Evolutionary conservation across 176 grass and related monocot genomes (phyloP), one percentile per base, ranked within the genome.

Genomic region (Oryza longistaminata): DNA sequence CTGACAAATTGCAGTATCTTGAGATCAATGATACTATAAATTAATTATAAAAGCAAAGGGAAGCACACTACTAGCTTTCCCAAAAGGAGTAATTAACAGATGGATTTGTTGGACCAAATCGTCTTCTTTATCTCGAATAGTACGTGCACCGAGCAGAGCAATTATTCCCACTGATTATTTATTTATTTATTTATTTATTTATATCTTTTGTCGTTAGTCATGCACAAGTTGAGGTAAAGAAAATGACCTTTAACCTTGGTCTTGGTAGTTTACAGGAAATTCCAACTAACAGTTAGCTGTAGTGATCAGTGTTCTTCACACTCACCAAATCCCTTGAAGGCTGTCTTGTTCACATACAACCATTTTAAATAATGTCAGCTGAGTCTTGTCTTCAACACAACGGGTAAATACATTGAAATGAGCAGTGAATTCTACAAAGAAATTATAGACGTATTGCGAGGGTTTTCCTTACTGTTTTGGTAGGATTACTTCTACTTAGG

Each of bases 81-180:
- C 76, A 78, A 85, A 85, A 86, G 43, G 73, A 81, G 83, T 77
- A 83, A 78, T 76, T 5, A 74, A 74, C 8, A 68, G 68, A 49
- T 62, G 83, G 40, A 79, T 87, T 17, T 69, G 68, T 40, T 87
- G 80, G 88, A 87, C 88, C 68, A 53, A 82, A 86, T 2, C 35
- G 45, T 27, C 34, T 68, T 52, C 26, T 73, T 71, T 52, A 85
- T 75, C 61, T 52, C 71, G 66, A 73, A 39, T 58, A 73, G 58
- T 43, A 58, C 68, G 26, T 83, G 79, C 84, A 68, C 45, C 45
- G 53, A 39, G 44, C 25, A 37, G 43, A 34, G 3, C 68, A 76
- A 90, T 68, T 39, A 73, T 75, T 46, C n/a, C 2, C 64, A 71
- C 11, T 34, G 29, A 31, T 31, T 31, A 58, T 82, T 29, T 70